Percentiles rank a stretch among this genome's conserved stretches.
phyloP scores from a whole-genome alignment of 768 basidiomycete genomes.

The Lentinus tigrinus region DNA sequence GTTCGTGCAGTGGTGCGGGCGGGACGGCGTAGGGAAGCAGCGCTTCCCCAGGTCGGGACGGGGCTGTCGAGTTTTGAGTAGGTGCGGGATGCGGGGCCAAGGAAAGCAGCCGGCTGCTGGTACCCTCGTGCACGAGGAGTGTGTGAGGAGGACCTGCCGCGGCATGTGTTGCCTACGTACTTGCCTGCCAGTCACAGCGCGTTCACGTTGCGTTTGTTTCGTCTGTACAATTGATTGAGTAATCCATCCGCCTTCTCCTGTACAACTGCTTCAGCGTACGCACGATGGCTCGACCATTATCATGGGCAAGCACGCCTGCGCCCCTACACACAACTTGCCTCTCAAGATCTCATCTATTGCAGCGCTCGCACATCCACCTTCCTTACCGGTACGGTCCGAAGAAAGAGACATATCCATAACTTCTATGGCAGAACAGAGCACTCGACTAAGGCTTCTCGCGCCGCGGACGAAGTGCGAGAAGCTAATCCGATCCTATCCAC shows the following conservation, averaged over 20 bases:
- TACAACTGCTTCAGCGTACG: no score
- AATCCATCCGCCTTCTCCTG: background rate
- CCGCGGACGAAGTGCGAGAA: no score
- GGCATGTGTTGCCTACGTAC: background rate
- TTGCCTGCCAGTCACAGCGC: constrained; percentile 16
- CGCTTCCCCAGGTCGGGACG: constrained; percentile 34
- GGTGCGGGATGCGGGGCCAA: constrained; percentile 11
- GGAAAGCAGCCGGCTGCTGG: background rate
- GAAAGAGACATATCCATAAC: no score
- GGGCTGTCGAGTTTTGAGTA: constrained; percentile 8
- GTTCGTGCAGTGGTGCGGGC: constrained; percentile 25
- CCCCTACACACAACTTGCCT: no score
- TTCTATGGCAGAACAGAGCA: no score
- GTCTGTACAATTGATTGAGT: constrained; percentile 20
- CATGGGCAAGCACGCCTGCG: no score
- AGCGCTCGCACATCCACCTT: no score
- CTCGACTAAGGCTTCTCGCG: no score
- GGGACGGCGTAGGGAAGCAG: constrained; percentile 38
- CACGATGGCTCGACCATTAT: no score
- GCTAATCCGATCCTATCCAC: no score
- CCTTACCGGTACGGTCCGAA: no score
- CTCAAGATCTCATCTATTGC: no score
- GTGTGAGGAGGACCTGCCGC: background rate
- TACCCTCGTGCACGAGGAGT: background rate
- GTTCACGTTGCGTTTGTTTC: constrained; percentile 27